Conservation (phyloP, 805 yeast genomes). For the Cyberlindnera mycetangii region DNA sequence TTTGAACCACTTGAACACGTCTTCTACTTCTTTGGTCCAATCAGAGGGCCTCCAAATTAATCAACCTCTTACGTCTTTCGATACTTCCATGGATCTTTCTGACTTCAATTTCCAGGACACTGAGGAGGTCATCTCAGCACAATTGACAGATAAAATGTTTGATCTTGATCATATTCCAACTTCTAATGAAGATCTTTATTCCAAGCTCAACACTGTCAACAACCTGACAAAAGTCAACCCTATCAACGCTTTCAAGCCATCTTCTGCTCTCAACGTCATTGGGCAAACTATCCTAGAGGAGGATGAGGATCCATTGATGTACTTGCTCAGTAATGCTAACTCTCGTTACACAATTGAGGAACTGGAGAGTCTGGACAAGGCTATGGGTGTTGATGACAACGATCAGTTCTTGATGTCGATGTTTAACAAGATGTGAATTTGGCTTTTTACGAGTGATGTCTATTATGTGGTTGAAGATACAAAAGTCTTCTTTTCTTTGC, state of each 20-base stretch:
- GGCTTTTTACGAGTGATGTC: background rate
- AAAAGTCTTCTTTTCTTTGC: background rate
- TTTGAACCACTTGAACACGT: conserved; percentile 13
- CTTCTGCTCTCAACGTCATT: conserved; percentile 2
- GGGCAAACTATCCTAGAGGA: conserved; percentile 2
- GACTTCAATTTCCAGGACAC: background rate
- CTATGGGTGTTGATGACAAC: conserved; percentile 28
- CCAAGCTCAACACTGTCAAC: conserved; percentile 1
- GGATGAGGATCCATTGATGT: conserved; percentile 24
- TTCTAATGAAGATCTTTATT: conserved; percentile 1
- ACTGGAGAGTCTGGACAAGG: conserved; percentile 28
- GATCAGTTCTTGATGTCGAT: conserved; percentile 26
- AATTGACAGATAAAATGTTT: conserved; percentile 3
- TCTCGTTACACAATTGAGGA: conserved; percentile 26
- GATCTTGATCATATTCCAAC: conserved; percentile 5
- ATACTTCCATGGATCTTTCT: conserved; percentile 6
- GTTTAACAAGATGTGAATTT: conserved; percentile 22
- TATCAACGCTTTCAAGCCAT: conserved; percentile 4
- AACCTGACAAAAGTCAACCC: background rate
- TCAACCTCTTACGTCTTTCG: background rate
- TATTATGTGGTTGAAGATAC: conserved; percentile 4
- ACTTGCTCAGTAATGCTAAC: conserved; percentile 19
- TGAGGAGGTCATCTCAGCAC: background rate
- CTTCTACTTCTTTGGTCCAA: background rate
- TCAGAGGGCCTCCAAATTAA: conserved; percentile 5